phyloP scores from a whole-genome alignment of 805 yeast genomes.

The Lipomyces oligophaga region DNA sequence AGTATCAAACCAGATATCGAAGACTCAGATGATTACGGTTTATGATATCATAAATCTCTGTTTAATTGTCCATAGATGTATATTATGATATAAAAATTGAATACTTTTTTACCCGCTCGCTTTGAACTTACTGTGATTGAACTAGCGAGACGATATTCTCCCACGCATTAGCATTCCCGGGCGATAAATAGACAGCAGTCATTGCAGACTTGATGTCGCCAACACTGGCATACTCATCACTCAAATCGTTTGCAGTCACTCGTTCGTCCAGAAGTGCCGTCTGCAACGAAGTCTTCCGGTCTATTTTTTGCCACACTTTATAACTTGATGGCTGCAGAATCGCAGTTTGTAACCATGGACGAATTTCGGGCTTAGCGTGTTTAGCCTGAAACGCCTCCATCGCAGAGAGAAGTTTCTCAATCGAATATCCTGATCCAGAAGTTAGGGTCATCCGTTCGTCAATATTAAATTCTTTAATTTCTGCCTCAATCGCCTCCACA shows the following conservation, averaged over 20 bases:
- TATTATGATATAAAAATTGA: not conserved
- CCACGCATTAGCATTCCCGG: conserved; percentile 46
- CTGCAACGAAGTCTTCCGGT: conserved; percentile 52
- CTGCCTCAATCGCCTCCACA: conserved; percentile 59
- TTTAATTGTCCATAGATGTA: too few relatives aligned
- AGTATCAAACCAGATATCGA: conserved; percentile 38
- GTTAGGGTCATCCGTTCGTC: not conserved
- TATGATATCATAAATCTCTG: not conserved
- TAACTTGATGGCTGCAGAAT: conserved; percentile 69
- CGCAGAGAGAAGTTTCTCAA: conserved; percentile 26
- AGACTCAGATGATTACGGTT: conserved; percentile 10
- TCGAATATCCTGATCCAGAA: conserved; percentile 3
- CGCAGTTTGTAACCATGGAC: conserved; percentile 65
- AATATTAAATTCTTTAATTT: conserved; percentile 44
- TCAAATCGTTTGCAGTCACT: conserved; percentile 49
- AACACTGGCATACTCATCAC: conserved; percentile 46
- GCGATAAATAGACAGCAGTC: conserved; percentile 63
- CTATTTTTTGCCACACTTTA: conserved; percentile 65
- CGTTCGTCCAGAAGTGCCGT: conserved; percentile 52
- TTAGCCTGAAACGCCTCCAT: conserved; percentile 24
- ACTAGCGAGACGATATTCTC: too few relatives aligned
- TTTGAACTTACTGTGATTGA: too few relatives aligned
- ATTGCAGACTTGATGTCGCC: conserved; percentile 56
- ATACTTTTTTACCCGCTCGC: too few relatives aligned
- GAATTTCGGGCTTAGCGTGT: conserved; percentile 30